Evolutionary conservation across 2,329 filamentous ascomycete genomes (phyloP).

Genomic region (Ascochyta viciae-villosae): DNA sequence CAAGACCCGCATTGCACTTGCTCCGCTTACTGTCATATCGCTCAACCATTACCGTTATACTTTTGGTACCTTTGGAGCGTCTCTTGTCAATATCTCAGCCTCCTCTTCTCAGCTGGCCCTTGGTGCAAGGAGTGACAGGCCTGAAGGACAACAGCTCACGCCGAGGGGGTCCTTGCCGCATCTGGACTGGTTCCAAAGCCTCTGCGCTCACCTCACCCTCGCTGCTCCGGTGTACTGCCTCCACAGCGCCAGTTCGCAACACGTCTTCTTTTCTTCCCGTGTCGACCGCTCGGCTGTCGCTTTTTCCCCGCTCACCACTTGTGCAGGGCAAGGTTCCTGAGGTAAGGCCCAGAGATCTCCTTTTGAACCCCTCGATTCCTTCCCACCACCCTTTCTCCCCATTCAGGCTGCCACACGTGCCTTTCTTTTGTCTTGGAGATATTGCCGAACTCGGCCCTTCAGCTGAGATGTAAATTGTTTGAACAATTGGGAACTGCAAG

Average conservation of each 20-base stretch:
- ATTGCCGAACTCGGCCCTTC: conserved; percentile 6
- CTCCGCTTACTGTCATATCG: conserved; percentile 19
- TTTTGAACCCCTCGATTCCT: conserved; percentile 19
- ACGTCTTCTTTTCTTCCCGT: conserved; percentile 35
- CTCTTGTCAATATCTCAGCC: conserved; percentile 13
- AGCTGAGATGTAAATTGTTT: conserved; percentile 13
- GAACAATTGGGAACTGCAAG: conserved; percentile 13
- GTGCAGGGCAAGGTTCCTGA: conserved; percentile 27
- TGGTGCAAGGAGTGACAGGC: conserved; percentile 19
- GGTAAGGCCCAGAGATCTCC: conserved; percentile 37
- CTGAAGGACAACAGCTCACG: conserved; percentile 18
- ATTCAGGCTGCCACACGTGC: conserved; percentile 9
- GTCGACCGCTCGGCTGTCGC: conserved; percentile 31
- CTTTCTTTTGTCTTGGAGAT: conserved; percentile 7
- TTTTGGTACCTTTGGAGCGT: conserved; percentile 13
- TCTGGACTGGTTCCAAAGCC: conserved; percentile 26
- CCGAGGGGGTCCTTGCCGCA: conserved; percentile 28
- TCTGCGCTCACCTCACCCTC: conserved; percentile 31
- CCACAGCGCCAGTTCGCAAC: conserved; percentile 35
- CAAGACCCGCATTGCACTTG: conserved; percentile 16
- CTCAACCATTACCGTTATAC: conserved; percentile 15
- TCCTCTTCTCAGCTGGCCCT: conserved; percentile 13
- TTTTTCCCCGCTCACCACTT: conserved; percentile 36
- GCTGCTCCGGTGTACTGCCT: conserved; percentile 32
- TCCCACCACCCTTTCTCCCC: conserved; percentile 21